These are phyloP conservation scores for Microbotryum lychnidis-dioicae DNA, from an alignment of 1,284 basidiomycete genomes.

Conservation along the genomic window DNA sequence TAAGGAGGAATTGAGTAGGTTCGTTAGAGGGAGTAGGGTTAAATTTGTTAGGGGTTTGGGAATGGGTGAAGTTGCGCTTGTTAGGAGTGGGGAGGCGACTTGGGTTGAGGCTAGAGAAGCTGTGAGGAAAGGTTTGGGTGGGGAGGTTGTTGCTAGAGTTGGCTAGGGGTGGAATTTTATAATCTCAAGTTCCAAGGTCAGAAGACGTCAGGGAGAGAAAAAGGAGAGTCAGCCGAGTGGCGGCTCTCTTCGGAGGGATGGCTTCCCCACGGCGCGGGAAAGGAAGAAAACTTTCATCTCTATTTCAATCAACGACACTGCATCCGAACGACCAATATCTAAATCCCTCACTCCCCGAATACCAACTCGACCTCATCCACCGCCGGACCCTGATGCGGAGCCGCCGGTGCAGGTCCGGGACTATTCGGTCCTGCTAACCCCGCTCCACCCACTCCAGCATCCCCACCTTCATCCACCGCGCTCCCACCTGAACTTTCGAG, in stretches of 20 bases:
- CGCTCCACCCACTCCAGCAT: no score
- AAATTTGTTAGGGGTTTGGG: slow-evolving; percentile 60
- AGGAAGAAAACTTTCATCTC: no score
- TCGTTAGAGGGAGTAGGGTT: slow-evolving; percentile 55
- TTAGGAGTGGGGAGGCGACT: slow-evolving; percentile 48
- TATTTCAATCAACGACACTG: no score
- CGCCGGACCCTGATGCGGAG: slow-evolving; percentile 23
- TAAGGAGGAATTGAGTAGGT: slow-evolving; percentile 56
- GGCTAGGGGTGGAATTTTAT: background rate
- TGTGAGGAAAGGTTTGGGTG: slow-evolving; percentile 39
- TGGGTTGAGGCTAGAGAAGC: slow-evolving; percentile 44
- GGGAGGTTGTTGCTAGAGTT: slow-evolving; percentile 41
- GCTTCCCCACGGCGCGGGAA: no score
- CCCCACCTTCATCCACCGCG: slow-evolving; percentile 14
- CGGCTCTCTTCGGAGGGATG: no score
- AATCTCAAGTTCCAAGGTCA: no score
- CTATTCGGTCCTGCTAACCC: background rate
- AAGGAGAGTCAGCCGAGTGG: no score
- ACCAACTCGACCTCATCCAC: slow-evolving; percentile 31
- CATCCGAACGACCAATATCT: no score
- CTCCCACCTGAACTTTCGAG: background rate
- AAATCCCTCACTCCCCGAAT: slow-evolving; percentile 10
- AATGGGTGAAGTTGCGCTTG: slow-evolving; percentile 77
- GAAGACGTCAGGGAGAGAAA: no score
- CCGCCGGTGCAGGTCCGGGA: slow-evolving; percentile 11